Conservation (phyloP, 345 rosid genomes). For the Salix dunnii region DNA sequence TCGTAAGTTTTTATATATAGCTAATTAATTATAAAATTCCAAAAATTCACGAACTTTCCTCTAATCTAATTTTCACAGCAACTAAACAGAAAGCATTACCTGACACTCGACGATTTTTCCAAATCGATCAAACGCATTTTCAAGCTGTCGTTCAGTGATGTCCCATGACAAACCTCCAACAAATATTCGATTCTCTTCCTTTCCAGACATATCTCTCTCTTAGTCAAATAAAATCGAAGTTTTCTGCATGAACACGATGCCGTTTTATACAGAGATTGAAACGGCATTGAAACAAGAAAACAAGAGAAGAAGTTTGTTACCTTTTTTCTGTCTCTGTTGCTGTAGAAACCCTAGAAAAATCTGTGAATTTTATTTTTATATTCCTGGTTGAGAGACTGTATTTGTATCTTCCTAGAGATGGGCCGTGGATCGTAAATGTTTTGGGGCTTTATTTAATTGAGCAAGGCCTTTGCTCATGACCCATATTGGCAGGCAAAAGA, state of each 20-base stretch:
- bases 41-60: background rate
- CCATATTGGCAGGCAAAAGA: no score
- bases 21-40: background rate
- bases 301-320: background rate
- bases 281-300: background rate
- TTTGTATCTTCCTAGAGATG: background rate
- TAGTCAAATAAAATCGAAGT: background rate
- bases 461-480: no score
- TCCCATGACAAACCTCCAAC: slow-evolving; percentile 93
- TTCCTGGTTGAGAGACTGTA: background rate
- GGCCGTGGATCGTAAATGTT: background rate
- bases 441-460: background rate
- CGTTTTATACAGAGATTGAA: background rate
- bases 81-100: slow-evolving; percentile 42
- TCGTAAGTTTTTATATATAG: background rate
- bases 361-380: background rate
- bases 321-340: background rate
- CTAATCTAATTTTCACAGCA: slow-evolving; percentile 6
- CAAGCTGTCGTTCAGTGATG: slow-evolving; percentile 77
- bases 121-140: slow-evolving; percentile 70
- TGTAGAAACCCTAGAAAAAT: background rate
- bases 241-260: background rate
- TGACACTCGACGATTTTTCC: slow-evolving; percentile 83
- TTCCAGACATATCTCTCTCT: slow-evolving; percentile 56
- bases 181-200: slow-evolving; percentile 78